These are phyloP conservation scores for Coniochaeta sp. DNA, from an alignment of 2,329 filamentous ascomycete genomes.

Conservation along the genomic window DNA sequence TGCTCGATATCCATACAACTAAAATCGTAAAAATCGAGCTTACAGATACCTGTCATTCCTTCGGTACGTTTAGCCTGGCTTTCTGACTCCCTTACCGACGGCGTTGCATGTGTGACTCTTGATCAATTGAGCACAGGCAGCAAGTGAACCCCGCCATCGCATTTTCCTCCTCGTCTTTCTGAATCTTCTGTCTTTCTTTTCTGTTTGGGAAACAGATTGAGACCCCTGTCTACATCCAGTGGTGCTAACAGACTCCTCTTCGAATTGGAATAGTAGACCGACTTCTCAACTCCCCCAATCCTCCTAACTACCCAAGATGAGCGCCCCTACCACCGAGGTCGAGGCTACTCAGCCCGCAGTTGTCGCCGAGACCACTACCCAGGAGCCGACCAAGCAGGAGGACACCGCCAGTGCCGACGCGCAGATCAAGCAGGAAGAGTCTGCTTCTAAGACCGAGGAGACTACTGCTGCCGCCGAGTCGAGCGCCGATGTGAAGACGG, in stretches of 20 bases:
- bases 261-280: neutral
- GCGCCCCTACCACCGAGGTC: constrained; percentile 10
- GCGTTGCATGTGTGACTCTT: neutral
- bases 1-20: neutral
- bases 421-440: neutral
- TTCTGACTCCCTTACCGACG: neutral
- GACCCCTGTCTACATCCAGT: neutral
- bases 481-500: constrained; percentile 3
- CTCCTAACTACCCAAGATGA: constrained; percentile 10
- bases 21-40: neutral
- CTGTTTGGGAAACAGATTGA: neutral
- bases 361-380: constrained; percentile 8
- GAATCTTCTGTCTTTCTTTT: neutral
- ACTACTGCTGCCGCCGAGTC: constrained; percentile 2
- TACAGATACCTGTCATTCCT: neutral
- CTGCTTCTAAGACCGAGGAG: constrained; percentile 7
- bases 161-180: neutral
- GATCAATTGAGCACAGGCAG: neutral
- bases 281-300: neutral
- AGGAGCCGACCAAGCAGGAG: constrained; percentile 14
- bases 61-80: neutral
- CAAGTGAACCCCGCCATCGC: constrained; percentile 2
- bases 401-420: constrained; percentile 7
- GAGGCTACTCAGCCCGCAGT: constrained; percentile 15
- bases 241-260: neutral